These are phyloP conservation scores for Suhomyces sp. DNA, from an alignment of 805 yeast genomes.

Conservation along the genomic window DNA sequence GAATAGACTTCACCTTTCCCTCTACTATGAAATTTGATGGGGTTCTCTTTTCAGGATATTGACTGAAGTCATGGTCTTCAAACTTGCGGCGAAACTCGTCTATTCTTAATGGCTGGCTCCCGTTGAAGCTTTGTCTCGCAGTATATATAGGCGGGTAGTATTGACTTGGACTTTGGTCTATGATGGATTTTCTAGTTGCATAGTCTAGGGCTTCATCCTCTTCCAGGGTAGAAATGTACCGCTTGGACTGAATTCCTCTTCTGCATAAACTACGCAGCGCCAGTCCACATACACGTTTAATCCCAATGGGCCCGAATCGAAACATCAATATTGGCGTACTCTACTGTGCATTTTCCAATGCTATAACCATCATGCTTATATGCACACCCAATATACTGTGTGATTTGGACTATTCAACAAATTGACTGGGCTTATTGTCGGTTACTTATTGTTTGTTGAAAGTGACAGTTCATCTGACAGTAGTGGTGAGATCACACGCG, in stretches of 20 bases:
- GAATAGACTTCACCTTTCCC: conserved; percentile 57
- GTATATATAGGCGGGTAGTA: conserved; percentile 21
- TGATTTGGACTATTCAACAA: too few relatives aligned
- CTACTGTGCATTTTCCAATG: neutral
- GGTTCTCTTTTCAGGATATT: conserved; percentile 8
- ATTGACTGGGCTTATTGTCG: too few relatives aligned
- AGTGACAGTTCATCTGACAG: too few relatives aligned
- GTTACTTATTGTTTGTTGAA: neutral
- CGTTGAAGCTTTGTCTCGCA: conserved; percentile 8
- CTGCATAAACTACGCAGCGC: neutral
- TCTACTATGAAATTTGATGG: conserved; percentile 22
- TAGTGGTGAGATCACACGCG: neutral
- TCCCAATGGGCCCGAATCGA: neutral
- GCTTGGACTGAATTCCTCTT: neutral
- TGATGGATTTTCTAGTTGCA: conserved; percentile 16
- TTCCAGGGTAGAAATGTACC: neutral
- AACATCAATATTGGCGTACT: neutral
- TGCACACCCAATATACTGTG: neutral
- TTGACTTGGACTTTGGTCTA: conserved; percentile 8
- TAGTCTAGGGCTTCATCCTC: conserved; percentile 15
- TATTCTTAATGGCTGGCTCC: conserved; percentile 24
- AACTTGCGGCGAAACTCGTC: conserved; percentile 38
- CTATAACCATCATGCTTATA: neutral
- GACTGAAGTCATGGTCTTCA: conserved; percentile 14
- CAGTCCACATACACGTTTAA: neutral